Evolutionary conservation across 2,329 filamentous ascomycete species (phyloP).

Genomic region (Clonostachys rosea): DNA sequence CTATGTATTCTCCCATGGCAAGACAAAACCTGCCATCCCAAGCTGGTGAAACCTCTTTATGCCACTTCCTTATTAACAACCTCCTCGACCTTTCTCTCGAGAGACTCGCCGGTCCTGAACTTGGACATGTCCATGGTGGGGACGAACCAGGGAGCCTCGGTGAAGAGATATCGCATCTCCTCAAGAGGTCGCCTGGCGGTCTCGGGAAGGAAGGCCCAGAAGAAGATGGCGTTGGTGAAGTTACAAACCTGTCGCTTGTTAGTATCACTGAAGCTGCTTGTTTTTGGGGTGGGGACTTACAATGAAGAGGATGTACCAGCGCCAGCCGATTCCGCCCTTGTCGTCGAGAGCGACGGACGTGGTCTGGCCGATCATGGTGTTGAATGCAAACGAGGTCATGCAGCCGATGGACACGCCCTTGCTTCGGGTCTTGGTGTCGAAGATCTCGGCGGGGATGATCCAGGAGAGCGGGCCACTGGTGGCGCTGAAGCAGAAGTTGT

Average conservation of each 20-base stretch:
- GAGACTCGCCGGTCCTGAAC: constrained; percentile 33
- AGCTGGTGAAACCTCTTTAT: too few species aligned
- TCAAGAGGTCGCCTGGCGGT: constrained; percentile 60
- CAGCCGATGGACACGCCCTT: constrained; percentile 73
- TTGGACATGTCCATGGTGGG: constrained; percentile 45
- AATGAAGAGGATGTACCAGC: constrained; percentile 41
- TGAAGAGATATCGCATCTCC: constrained; percentile 63
- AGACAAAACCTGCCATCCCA: too few species aligned
- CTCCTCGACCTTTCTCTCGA: constrained; percentile 53
- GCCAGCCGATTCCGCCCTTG: constrained; percentile 35
- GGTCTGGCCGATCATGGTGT: constrained; percentile 65
- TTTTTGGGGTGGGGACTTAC: constrained; percentile 10
- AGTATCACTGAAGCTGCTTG: neutral
- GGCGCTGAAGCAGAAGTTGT: constrained; percentile 72
- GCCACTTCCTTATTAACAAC: neutral
- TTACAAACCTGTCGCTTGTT: constrained; percentile 6
- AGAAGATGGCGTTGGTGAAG: constrained; percentile 31
- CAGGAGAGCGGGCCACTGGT: constrained; percentile 63
- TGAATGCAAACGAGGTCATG: constrained; percentile 71
- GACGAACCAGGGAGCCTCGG: constrained; percentile 59
- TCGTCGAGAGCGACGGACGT: constrained; percentile 49
- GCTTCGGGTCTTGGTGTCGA: constrained; percentile 69
- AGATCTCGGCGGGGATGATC: constrained; percentile 67
- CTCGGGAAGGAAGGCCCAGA: constrained; percentile 63
- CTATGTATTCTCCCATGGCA: too few species aligned